Base-by-base conservation (phyloP, 768 basidiomycete species). In the Gelatoporia subvermispora region DNA sequence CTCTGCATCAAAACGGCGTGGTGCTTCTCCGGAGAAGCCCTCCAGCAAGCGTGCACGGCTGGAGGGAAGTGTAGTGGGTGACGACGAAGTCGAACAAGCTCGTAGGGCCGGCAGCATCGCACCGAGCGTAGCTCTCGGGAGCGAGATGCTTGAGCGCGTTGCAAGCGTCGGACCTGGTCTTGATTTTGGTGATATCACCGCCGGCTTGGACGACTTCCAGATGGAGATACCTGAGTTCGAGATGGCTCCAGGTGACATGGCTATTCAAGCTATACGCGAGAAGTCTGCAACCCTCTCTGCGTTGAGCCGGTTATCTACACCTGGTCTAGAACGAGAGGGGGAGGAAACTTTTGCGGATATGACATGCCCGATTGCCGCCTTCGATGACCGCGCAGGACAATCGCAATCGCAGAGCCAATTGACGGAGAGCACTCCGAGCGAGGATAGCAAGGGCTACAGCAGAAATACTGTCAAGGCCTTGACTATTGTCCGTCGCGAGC, bases 381-480 rank as follows among this genome's bases (percentile, higher is more conserved):
- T 94, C 63, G 92, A 92, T 61, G 70, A 74, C 9, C 75, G 80
- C 36, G 76, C 77, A 22, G 70, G 74, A 10, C 48, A 55, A 51
- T 68, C 74, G 24, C 79, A 82, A 57, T 71, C 72, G 37, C 77
- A 82, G 59, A 67, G 67, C 50, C 60, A 73, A 48, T 45, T 50
- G 11, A 52, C 47, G n/a, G 61, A 71, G 4, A 61, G 68, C 4
- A 70, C 74, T 28, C 52, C 56, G 17, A 77, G 76, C 20, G 68
- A 70, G 37, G 84, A 86, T 34, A 75, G 79, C 38, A 84, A 83
- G 56, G 86, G 85, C 0, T 93, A 88, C 65, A 92, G 90, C 69
- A 85, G 82, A 70, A 94, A 94, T 60, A 96, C 93, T 0, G 74
- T 88, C 46, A 90, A 88, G 62, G 93, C 93, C 1, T 68, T 94